Percentiles rank a stretch among this genome's conserved stretches.
phyloP scores from a whole-genome alignment of 306 rosid genomes.

The Cucumis hystrix region DNA sequence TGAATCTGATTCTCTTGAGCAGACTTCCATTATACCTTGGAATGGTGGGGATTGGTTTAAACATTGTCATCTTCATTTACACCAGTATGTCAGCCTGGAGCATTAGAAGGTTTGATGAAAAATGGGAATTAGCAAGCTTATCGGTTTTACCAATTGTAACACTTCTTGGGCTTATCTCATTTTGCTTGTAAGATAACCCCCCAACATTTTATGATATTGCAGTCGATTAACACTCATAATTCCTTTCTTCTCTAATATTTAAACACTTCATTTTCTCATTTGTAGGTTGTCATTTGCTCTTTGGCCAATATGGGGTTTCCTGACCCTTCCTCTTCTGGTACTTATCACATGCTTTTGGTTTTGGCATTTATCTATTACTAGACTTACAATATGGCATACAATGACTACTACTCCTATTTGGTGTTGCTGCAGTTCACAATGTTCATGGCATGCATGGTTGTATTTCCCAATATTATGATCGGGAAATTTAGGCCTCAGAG shows the following conservation, averaged over 20 bases:
- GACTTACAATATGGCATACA: conserved; percentile 4
- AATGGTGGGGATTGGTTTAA: conserved; percentile 65
- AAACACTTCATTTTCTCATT: background rate
- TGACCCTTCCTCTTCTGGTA: conserved; percentile 97
- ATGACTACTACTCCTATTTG: conserved; percentile 16
- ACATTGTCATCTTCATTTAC: conserved; percentile 56
- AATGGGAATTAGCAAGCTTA: conserved; percentile 69
- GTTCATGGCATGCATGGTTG: conserved; percentile 94
- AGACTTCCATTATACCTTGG: conserved; percentile 88
- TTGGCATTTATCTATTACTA: background rate
- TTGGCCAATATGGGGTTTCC: conserved; percentile 95
- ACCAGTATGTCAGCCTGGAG: conserved; percentile 68
- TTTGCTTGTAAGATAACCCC: conserved; percentile 64
- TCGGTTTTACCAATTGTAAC: conserved; percentile 70
- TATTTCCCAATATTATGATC: conserved; percentile 58
- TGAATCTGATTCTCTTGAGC: conserved; percentile 28
- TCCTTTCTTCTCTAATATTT: conserved; percentile 18
- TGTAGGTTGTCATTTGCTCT: conserved; percentile 73
- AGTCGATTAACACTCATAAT: background rate
- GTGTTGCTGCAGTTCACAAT: conserved; percentile 70
- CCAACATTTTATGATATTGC: background rate
- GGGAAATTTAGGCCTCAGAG: conserved; percentile 57
- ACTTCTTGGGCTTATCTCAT: conserved; percentile 64
- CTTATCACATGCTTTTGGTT: background rate
- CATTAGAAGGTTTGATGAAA: conserved; percentile 68